These are phyloP conservation scores for Solanum rostratum DNA, from an alignment of 257 asterid genomes.

Conservation along the genomic window DNA sequence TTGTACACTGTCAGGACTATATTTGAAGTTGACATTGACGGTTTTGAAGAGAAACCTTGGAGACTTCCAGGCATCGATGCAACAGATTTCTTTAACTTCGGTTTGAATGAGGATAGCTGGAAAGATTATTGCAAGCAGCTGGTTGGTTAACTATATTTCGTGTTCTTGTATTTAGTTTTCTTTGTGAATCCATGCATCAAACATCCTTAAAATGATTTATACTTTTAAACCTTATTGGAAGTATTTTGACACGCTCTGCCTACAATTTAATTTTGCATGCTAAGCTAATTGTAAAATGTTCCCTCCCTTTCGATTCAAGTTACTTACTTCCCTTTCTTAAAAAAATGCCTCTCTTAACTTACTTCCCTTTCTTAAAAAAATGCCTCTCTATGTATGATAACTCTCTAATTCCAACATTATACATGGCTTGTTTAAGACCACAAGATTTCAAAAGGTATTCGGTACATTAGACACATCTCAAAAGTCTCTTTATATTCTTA, in stretches of 20 bases:
- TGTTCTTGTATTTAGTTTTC: neutral
- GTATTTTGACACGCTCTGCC: neutral
- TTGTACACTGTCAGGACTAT: slow-evolving; percentile 59
- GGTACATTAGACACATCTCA: neutral
- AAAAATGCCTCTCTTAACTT: neutral
- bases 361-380: neutral
- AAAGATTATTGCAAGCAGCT: slow-evolving; percentile 92
- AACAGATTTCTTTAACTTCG: slow-evolving; percentile 90
- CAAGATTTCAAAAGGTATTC: neutral
- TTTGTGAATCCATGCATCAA: neutral
- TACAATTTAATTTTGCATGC: neutral
- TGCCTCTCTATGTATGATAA: neutral
- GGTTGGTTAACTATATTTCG: slow-evolving; percentile 31
- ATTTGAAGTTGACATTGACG: slow-evolving; percentile 95
- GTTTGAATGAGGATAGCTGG: slow-evolving; percentile 90
- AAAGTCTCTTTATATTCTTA: neutral
- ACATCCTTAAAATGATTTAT: neutral
- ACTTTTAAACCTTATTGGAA: neutral
- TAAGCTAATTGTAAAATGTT: neutral
- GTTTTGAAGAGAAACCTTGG: slow-evolving; percentile 98
- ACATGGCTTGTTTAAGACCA: neutral
- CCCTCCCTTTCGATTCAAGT: neutral
- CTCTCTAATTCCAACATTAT: neutral
- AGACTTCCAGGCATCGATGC: slow-evolving; percentile 63
- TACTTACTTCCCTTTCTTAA: neutral